Evolutionary conservation across 2,329 filamentous ascomycete species (phyloP).

Genomic region (Pyricularia sp.): DNA sequence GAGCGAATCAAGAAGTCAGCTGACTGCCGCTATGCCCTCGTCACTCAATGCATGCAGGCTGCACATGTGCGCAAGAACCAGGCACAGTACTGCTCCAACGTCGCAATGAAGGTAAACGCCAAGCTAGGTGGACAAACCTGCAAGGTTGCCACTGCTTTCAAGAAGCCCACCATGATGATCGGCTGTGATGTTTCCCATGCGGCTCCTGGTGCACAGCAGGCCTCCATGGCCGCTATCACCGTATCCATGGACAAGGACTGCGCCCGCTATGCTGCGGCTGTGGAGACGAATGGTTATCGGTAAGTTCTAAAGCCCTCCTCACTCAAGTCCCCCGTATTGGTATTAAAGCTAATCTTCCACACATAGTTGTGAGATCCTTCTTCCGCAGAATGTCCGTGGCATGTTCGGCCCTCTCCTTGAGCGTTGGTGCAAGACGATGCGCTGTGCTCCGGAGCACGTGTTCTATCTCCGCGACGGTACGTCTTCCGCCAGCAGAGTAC

Average conservation of each 20-base stretch:
- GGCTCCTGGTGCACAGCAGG: conserved; percentile 52
- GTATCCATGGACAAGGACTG: conserved; percentile 65
- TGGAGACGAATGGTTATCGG: conserved; percentile 75
- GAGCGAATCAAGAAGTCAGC: conserved; percentile 81
- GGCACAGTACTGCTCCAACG: conserved; percentile 84
- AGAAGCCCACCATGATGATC: conserved; percentile 66
- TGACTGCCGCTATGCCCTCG: conserved; percentile 76
- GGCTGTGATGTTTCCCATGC: conserved; percentile 88
- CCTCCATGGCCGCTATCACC: conserved; percentile 82
- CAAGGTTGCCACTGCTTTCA: conserved; percentile 26
- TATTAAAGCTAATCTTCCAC: not conserved
- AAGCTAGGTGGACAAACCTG: conserved; percentile 82
- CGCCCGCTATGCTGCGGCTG: conserved; percentile 68
- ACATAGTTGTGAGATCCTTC: conserved; percentile 60
- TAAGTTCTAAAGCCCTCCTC: not conserved
- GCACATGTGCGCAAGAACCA: conserved; percentile 60
- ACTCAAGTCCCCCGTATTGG: not conserved
- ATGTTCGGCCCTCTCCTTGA: conserved; percentile 57
- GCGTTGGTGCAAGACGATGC: conserved; percentile 52
- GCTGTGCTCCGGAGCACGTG: conserved; percentile 58
- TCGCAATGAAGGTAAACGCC: conserved; percentile 93
- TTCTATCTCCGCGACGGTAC: conserved; percentile 85
- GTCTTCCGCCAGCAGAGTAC: not conserved
- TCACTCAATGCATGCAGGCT: conserved; percentile 73
- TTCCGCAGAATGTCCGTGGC: conserved; percentile 50